Percentiles rank a stretch among this genome's conserved stretches.
Conservation (phyloP, 352 stramenopile genomes). For the Phytophthora syringae region DNA sequence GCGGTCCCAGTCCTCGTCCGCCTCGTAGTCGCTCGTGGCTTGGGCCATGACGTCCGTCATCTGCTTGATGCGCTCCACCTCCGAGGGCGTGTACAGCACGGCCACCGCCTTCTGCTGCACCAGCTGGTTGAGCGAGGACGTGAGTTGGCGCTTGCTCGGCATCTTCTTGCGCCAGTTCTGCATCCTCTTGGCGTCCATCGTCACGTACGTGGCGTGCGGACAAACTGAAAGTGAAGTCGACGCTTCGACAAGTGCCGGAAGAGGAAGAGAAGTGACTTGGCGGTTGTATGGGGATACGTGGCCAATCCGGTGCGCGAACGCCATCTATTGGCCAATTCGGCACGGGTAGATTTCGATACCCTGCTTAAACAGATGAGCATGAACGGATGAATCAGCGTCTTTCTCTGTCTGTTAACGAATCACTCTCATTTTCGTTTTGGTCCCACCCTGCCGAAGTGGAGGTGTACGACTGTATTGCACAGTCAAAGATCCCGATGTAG, state of each 20-base stretch:
- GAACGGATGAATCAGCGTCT: too few species aligned
- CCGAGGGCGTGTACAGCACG: slow-evolving; percentile 74
- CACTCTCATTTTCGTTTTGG: too few species aligned
- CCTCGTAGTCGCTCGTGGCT: slow-evolving; percentile 78
- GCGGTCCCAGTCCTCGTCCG: slow-evolving; percentile 72
- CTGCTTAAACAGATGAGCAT: too few species aligned
- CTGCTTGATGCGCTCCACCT: slow-evolving; percentile 77
- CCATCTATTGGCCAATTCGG: slow-evolving; percentile 5
- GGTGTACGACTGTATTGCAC: too few species aligned
- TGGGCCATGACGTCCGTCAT: slow-evolving; percentile 73
- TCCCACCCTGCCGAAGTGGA: too few species aligned
- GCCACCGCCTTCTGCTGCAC: slow-evolving; percentile 85
- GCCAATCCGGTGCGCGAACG: slow-evolving; percentile 3
- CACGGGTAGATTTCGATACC: too few species aligned
- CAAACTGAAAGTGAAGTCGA: slow-evolving; percentile 12
- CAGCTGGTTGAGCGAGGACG: slow-evolving; percentile 66
- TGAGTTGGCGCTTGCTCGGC: slow-evolving; percentile 76
- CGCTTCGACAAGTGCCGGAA: slow-evolving; percentile 23
- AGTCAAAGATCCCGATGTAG: slow-evolving; percentile 34
- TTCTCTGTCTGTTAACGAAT: too few species aligned
- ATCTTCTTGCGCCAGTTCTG: slow-evolving; percentile 67
- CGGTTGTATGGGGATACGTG: slow-evolving; percentile 18
- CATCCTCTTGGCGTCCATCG: slow-evolving; percentile 72
- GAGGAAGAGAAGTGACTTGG: slow-evolving; percentile 8
- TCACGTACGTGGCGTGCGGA: slow-evolving; percentile 21